Base-by-base conservation (phyloP, 345 rosid genomes). In the Geranium rotundifolium region DNA sequence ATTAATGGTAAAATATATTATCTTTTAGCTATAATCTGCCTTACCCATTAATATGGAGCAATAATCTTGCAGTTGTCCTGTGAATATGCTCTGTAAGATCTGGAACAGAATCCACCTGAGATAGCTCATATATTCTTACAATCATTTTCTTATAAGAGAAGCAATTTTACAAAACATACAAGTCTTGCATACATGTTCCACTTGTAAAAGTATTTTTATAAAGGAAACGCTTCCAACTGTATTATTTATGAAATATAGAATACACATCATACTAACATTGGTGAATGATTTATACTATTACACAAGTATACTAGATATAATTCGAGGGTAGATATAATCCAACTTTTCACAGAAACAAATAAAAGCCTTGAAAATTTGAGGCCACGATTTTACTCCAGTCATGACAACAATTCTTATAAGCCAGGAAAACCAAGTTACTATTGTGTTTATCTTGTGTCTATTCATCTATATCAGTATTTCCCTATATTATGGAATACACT, bases 41-140 rank as follows among this genome's bases (percentile, higher is more conserved):
- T 85, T 81, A 95, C 99, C 99, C 97, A 54, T 88, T 79, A 57
- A 95, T 87, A 67, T 90, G 99, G 61, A 95, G 95, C 65, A 95
- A 80, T 59, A 76, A 74, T 72, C 91, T 90, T 31, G 96, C 95
- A 69, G 96, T 95, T 67, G 95, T 81, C 81, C 85, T 79, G 68
- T 95, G 95, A 74, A 95, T 82, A 68, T 81, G 88, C 80, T 79
- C 82, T 10, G 68, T 70, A 68, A 90, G 92, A 77, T 84, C 89
- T 46, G 91, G 91, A 57, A 90, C 96, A 59, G 93, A 71, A 59
- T 80, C 96, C 75, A 95, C 99, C 99, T 95, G 90, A 56, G 56
- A 58, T 76, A 73, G 62, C 70, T 55, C 63, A 72, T n/a, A 41
- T 5, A 41, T 17, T 17, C 17, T 46, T 16, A n/a, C 17, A 19